A percentile compares a stretch with the other conserved stretches of the same genome.
These are phyloP conservation scores for Smittium culicis DNA, from an alignment of 371 early-diverging fungal species.

Conservation along the genomic window DNA sequence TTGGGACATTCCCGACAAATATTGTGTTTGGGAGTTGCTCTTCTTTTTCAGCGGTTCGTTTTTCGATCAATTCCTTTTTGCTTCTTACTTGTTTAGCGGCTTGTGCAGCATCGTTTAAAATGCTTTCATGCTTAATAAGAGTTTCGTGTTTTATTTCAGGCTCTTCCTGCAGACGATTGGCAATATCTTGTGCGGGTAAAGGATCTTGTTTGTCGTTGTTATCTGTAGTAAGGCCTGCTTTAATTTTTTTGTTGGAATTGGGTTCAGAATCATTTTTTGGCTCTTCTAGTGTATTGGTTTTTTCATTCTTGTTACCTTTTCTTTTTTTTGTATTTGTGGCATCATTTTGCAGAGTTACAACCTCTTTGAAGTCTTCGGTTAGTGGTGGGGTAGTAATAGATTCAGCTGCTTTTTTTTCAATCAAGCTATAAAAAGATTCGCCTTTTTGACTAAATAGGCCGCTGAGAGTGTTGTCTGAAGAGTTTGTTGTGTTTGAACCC, in stretches of 20 bases:
- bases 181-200: constrained; percentile 15
- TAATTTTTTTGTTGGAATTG: constrained; percentile 21
- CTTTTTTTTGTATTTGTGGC: constrained; percentile 33
- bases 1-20: constrained; percentile 71
- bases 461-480: too few species aligned
- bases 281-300: constrained; percentile 22
- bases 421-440: too few species aligned
- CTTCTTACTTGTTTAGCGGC: background rate
- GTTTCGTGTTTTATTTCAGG: constrained; percentile 21
- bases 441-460: too few species aligned
- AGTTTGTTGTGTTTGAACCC: too few species aligned
- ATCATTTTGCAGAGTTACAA: too few species aligned
- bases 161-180: constrained; percentile 27
- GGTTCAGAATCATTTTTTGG: constrained; percentile 19
- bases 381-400: too few species aligned
- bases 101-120: constrained; percentile 18
- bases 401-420: too few species aligned
- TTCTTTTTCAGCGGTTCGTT: constrained; percentile 18
- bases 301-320: constrained; percentile 26
- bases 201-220: too few species aligned
- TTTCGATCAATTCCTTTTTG: constrained; percentile 15
- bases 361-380: too few species aligned
- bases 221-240: constrained; percentile 24
- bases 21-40: constrained; percentile 46
- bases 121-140: constrained; percentile 14